phyloP scores from a whole-genome alignment of 2,329 filamentous ascomycete genomes.

The Sphaerostilbella broomeana region DNA sequence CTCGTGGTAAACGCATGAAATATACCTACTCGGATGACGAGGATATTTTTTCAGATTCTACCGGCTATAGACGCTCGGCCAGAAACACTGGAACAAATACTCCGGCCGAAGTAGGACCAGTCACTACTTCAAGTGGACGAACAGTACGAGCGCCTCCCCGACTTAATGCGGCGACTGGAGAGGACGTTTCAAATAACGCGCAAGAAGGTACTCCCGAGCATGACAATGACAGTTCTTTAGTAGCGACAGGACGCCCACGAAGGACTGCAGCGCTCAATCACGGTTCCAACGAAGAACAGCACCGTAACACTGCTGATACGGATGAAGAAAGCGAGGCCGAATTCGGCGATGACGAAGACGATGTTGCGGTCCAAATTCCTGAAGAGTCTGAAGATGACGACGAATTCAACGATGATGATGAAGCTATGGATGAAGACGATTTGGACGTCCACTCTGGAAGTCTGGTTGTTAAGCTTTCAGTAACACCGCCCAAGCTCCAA shows the following conservation, averaged over 20 bases:
- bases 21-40: slow-evolving; percentile 95
- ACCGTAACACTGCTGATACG: slow-evolving; percentile 39
- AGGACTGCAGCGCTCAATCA: slow-evolving; percentile 45
- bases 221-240: slow-evolving; percentile 35
- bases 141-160: slow-evolving; percentile 67
- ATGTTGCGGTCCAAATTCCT: slow-evolving; percentile 60
- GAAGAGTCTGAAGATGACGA: slow-evolving; percentile 56
- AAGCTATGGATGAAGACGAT: slow-evolving; percentile 49
- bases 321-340: slow-evolving; percentile 70
- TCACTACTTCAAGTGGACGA: slow-evolving; percentile 78
- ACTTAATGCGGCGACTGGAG: slow-evolving; percentile 54
- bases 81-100: slow-evolving; percentile 70
- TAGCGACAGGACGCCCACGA: slow-evolving; percentile 42
- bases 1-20: slow-evolving; percentile 89
- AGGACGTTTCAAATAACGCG: slow-evolving; percentile 41
- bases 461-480: slow-evolving; percentile 67
- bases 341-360: slow-evolving; percentile 67
- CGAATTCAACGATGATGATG: slow-evolving; percentile 51
- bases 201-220: slow-evolving; percentile 38
- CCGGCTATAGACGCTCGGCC: slow-evolving; percentile 55
- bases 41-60: slow-evolving; percentile 62
- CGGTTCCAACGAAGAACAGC: slow-evolving; percentile 27
- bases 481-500: slow-evolving; percentile 37
- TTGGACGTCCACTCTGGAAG: slow-evolving; percentile 46
- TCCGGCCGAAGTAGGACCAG: slow-evolving; percentile 57